Evolutionary conservation across 176 grass and related monocot species (phyloP).

Genomic region (Oropetium thomaeum): DNA sequence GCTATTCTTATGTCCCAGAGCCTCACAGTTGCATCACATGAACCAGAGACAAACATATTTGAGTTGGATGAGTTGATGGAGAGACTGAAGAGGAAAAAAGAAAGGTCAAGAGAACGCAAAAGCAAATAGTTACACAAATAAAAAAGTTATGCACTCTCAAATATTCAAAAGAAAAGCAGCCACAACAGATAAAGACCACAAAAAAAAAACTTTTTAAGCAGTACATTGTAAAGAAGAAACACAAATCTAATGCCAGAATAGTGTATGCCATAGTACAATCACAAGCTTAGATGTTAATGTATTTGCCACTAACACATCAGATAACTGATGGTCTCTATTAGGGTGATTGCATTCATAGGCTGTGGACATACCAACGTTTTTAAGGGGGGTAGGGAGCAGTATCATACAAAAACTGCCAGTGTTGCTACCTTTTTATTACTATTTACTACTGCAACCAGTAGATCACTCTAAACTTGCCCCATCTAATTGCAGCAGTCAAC

Average conservation of each 20-base stretch:
- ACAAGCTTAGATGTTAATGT: background rate
- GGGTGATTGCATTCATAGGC: background rate
- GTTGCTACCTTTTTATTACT: constrained; percentile 2
- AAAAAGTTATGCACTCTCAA: background rate
- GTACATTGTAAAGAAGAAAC: too few species aligned
- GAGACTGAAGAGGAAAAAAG: constrained; percentile 44
- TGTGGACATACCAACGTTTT: constrained; percentile 11
- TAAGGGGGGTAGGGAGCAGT: background rate
- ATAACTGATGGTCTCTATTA: background rate
- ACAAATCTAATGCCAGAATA: too few species aligned
- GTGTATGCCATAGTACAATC: background rate
- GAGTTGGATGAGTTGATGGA: constrained; percentile 87
- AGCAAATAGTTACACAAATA: background rate
- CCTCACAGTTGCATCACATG: constrained; percentile 85
- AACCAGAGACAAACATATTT: constrained; percentile 95
- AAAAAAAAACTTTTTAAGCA: constrained; percentile 9
- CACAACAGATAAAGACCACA: background rate
- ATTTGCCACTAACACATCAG: background rate
- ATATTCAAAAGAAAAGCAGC: background rate
- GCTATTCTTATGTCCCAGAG: constrained; percentile 95
- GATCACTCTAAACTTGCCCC: constrained; percentile 3
- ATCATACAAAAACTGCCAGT: background rate
- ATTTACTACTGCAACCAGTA: background rate
- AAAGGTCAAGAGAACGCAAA: constrained; percentile 19
- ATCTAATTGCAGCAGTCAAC: background rate